A percentile compares a stretch with the other conserved stretches of the same genome.
phyloP scores from a whole-genome alignment of 306 rosid species.

The Citrullus mucosospermus region DNA sequence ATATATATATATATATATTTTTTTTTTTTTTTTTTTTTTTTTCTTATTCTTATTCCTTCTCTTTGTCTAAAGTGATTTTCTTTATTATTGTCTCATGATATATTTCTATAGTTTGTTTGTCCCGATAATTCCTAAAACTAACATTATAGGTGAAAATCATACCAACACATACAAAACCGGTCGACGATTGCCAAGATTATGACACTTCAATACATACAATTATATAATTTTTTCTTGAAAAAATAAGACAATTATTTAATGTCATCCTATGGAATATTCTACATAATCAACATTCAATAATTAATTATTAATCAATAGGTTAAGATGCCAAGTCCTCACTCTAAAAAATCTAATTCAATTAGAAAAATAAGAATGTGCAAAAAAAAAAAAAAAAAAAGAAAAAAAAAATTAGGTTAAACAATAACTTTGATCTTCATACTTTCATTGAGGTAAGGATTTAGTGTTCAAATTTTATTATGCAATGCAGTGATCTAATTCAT shows the following conservation, averaged over 20 bases:
- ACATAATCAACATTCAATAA: background rate
- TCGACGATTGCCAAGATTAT: background rate
- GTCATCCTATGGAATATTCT: background rate
- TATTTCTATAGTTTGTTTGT: no score
- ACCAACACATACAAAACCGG: background rate
- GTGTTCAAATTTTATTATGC: no score
- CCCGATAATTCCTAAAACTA: no score
- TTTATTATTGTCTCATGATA: no score
- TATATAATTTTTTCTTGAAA: background rate
- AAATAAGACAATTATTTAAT: background rate
- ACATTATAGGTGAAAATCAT: background rate
- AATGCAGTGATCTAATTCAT: no score
- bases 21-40: no score
- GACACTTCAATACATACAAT: background rate
- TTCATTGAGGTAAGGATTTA: no score
- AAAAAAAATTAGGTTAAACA: background rate
- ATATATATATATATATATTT: no score
- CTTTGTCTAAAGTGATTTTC: no score
- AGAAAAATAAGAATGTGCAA: background rate
- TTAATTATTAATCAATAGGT: background rate
- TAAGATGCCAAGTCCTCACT: background rate
- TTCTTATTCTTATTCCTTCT: no score
- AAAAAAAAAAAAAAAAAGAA: background rate
- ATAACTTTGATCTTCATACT: no score
- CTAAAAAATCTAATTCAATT: background rate